These are phyloP conservation scores for Boletus bicolor DNA, from an alignment of 768 basidiomycete genomes.

Conservation along the genomic window DNA sequence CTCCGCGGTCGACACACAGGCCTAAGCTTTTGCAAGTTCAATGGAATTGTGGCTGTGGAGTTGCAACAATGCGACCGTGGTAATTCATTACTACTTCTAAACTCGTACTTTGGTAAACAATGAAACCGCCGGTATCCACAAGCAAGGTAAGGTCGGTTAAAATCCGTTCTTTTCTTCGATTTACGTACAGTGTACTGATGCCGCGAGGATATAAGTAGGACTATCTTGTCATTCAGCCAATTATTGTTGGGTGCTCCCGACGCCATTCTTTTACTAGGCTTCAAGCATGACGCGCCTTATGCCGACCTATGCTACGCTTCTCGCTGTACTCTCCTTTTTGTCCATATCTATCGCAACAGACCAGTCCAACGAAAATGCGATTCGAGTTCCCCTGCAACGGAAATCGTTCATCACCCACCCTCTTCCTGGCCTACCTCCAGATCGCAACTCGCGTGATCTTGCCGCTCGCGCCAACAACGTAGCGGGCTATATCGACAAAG, in stretches of 20 bases:
- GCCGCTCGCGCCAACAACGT: not conserved
- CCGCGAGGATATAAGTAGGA: not conserved
- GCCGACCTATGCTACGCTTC: slow-evolving; percentile 9
- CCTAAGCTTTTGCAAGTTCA: too few relatives aligned
- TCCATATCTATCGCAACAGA: slow-evolving; percentile 1
- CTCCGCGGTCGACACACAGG: not conserved
- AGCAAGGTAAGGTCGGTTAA: not conserved
- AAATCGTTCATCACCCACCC: slow-evolving; percentile 10
- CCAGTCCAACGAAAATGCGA: not conserved
- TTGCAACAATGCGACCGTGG: too few relatives aligned
- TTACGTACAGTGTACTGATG: slow-evolving; percentile 1
- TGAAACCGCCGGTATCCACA: too few relatives aligned
- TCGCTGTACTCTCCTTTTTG: slow-evolving; percentile 18
- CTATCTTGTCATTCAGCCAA: not conserved
- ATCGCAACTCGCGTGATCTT: not conserved
- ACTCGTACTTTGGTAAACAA: too few relatives aligned
- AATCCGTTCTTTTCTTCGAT: not conserved
- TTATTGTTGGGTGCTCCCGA: not conserved
- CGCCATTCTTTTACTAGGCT: not conserved
- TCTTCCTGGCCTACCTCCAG: not conserved
- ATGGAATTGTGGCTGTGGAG: too few relatives aligned
- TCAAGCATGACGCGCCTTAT: slow-evolving; percentile 18
- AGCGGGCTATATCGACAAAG: slow-evolving; percentile 2
- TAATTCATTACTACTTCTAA: too few relatives aligned
- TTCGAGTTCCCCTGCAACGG: slow-evolving; percentile 26